Evolutionary conservation across 805 yeast genomes (phyloP).

Genomic region (Spencermartinsiella europaea): DNA sequence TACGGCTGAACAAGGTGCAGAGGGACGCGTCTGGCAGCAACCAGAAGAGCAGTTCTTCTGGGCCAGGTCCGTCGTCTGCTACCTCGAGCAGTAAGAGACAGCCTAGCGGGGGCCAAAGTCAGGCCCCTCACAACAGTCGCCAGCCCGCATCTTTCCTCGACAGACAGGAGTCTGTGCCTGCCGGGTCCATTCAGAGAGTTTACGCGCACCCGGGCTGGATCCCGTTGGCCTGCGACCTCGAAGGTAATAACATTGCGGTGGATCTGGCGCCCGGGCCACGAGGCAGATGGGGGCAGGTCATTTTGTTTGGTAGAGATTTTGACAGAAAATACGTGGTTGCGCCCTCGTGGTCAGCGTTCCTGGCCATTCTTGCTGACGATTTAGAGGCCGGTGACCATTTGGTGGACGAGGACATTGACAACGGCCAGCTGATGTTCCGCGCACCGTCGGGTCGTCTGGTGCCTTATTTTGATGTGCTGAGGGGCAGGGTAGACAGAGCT

Average conservation of each 20-base stretch:
- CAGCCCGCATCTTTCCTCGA: slow-evolving; percentile 34
- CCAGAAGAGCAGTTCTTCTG: slow-evolving; percentile 25
- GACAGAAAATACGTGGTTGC: slow-evolving; percentile 87
- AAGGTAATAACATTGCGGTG: slow-evolving; percentile 87
- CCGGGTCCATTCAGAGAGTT: slow-evolving; percentile 60
- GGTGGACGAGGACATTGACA: slow-evolving; percentile 60
- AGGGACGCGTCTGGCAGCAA: slow-evolving; percentile 15
- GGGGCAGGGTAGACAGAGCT: slow-evolving; percentile 38
- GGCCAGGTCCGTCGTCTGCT: slow-evolving; percentile 5
- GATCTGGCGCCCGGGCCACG: slow-evolving; percentile 78
- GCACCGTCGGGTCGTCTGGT: slow-evolving; percentile 72
- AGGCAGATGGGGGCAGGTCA: slow-evolving; percentile 88
- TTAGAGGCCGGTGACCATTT: slow-evolving; percentile 78
- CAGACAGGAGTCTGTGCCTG: slow-evolving; percentile 68
- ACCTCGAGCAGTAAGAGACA: slow-evolving; percentile 17
- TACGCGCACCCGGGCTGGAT: slow-evolving; percentile 93
- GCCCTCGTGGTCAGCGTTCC: slow-evolving; percentile 82
- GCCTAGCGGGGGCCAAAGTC: slow-evolving; percentile 15
- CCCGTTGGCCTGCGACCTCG: slow-evolving; percentile 81
- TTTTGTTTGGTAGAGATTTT: slow-evolving; percentile 88
- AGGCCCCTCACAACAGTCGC: slow-evolving; percentile 1
- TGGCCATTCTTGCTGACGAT: slow-evolving; percentile 78
- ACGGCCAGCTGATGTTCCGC: slow-evolving; percentile 44
- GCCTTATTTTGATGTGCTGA: slow-evolving; percentile 54
- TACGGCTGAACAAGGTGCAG: slow-evolving; percentile 23